phyloP scores from a whole-genome alignment of 2,329 filamentous ascomycete genomes.

The Ophiostoma sp. region DNA sequence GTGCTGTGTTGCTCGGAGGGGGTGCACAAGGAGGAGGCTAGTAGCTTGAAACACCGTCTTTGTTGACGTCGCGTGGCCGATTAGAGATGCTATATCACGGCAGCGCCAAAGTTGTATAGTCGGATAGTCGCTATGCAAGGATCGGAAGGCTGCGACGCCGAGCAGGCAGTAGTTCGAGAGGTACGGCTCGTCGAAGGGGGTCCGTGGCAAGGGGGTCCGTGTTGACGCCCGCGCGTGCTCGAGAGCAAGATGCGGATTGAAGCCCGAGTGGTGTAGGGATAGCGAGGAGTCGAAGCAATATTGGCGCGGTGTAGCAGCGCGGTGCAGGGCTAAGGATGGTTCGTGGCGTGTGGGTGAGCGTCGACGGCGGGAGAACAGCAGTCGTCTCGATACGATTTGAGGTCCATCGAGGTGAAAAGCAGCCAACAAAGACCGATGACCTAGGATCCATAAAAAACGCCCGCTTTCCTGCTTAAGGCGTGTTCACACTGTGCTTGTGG shows the following conservation, averaged over 20 bases:
- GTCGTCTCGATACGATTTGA: background rate
- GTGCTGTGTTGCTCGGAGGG: slow-evolving; percentile 13
- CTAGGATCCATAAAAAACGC: slow-evolving; percentile 13
- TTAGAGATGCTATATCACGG: too few species aligned
- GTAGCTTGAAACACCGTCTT: background rate
- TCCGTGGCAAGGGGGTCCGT: background rate
- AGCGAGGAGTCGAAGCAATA: background rate
- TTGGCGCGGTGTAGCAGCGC: background rate
- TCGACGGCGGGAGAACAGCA: background rate
- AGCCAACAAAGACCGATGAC: slow-evolving; percentile 19
- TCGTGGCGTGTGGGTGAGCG: background rate
- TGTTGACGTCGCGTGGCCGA: background rate
- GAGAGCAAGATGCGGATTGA: background rate
- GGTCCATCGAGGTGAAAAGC: slow-evolving; percentile 18
- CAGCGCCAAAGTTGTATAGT: background rate
- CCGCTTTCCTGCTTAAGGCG: slow-evolving; percentile 5
- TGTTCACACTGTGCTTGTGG: slow-evolving; percentile 11
- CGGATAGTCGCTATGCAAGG: background rate
- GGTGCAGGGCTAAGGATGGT: background rate
- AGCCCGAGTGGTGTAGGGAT: background rate
- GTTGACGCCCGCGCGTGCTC: background rate
- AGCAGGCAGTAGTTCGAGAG: background rate
- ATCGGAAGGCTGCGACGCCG: background rate
- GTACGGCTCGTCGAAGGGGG: background rate
- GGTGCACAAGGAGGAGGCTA: background rate